Base-by-base conservation (phyloP, 1,284 basidiomycete species). In the Tausonia pullulans region DNA sequence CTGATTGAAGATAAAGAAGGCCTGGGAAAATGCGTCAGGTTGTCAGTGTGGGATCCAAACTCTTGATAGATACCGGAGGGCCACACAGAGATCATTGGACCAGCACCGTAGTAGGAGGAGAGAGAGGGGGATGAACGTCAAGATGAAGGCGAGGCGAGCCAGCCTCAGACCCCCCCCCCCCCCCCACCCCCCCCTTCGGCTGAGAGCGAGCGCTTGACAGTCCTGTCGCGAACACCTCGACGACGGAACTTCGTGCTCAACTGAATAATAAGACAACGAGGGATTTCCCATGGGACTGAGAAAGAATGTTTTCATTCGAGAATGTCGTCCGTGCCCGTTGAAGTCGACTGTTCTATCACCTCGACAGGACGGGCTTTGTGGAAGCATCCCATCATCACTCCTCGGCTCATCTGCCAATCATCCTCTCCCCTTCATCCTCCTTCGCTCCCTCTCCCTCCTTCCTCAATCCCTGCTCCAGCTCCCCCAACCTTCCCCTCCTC, bases 1-100 rank as follows among this genome's bases (percentile, higher is more conserved):
- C 77, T 92, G 90, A 74, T 95, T 97, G 82, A 96, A 96, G 69
- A 96, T 90, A 78, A 97, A 97, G 84, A 97, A 94, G 61, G 90
- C 93, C 89, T 93, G 68, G 3, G 56, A 13, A n/a, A 16, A 16
- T 7, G 54, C 8, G 40, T 7, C 8, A 44, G 51, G 10, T 4
- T 2, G 14, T 27, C 11, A 7, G 4, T 54, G n/a, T 11, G 5
- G 27, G 14, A 9, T 14, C 14, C 4, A 44, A 44, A 45, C n/a
- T 10, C 10, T 16, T 9, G 27, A 59, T 59, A 8, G 58, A 8
- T 8, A 4, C 14, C 3, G 4, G 8, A 27, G 39, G 45, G 14
- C 44, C 51, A n/a, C 27, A 61, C 60, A 14, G 60, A 61, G 60
- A 61, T 61, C 60, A 61, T 61, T 2, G 46, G 10, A 27, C 27